These are phyloP conservation scores for Lentinula sp. DNA, from an alignment of 768 basidiomycete species.

Conservation along the genomic window DNA sequence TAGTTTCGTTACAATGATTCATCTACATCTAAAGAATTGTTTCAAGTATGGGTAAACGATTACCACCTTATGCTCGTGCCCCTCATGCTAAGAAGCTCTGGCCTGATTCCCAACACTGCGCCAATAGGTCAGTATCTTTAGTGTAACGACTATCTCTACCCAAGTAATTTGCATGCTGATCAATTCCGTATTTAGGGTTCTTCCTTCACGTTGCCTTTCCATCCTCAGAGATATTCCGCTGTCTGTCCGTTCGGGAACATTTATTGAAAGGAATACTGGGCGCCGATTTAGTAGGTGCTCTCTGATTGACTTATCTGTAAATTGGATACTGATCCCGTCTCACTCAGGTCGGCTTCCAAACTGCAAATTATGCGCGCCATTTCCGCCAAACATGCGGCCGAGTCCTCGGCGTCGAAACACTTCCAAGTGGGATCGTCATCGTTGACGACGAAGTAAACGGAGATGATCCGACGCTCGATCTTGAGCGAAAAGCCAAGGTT, in stretches of 20 bases:
- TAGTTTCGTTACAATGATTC: not conserved
- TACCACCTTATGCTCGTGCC: conserved; percentile 96
- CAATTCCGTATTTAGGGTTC: conserved; percentile 50
- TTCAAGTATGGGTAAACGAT: conserved; percentile 79
- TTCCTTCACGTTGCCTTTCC: conserved; percentile 98
- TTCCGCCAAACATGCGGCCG: conserved; percentile 82
- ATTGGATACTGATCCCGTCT: not conserved
- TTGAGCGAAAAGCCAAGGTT: conserved; percentile 20
- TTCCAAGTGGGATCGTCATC: conserved; percentile 79
- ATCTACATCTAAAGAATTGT: not conserved
- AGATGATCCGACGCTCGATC: conserved; percentile 9
- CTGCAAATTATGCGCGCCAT: conserved; percentile 75
- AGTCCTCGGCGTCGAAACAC: conserved; percentile 72
- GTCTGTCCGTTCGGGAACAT: conserved; percentile 71
- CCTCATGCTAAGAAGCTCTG: conserved; percentile 67
- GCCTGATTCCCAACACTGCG: conserved; percentile 46
- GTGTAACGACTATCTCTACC: not conserved
- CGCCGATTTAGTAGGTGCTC: conserved; percentile 13
- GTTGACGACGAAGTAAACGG: conserved; percentile 25
- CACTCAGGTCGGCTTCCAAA: conserved; percentile 74
- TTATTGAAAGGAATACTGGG: conserved; percentile 85
- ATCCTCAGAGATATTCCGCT: conserved; percentile 91
- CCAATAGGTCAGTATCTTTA: conserved; percentile 44
- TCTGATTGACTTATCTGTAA: not conserved
- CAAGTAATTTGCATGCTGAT: not conserved